Evolutionary conservation across 192 early-diverging fungal species (phyloP).

Genomic region (Coemansia sp.): DNA sequence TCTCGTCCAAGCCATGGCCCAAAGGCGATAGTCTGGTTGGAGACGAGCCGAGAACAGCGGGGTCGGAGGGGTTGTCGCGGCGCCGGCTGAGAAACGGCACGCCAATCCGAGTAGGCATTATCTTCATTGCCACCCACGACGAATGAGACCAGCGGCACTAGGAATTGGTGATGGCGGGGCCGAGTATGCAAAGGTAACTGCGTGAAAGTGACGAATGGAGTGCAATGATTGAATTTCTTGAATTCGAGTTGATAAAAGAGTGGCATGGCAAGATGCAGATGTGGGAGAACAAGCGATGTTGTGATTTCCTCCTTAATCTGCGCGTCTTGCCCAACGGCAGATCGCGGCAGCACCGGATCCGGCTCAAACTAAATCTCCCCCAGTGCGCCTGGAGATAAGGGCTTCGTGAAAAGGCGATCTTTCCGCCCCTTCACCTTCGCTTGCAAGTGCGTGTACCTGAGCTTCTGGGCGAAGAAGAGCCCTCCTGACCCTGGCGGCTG

Average conservation of each 20-base stretch:
- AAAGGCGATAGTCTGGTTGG: slow-evolving; percentile 5
- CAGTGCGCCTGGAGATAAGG: not conserved
- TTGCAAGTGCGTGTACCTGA: not conserved
- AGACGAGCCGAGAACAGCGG: not conserved
- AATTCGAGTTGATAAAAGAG: not conserved
- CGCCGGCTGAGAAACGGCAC: slow-evolving; percentile 32
- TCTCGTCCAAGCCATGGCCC: not conserved
- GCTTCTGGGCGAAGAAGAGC: not conserved
- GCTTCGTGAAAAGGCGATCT: not conserved
- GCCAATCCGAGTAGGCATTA: slow-evolving; percentile 30
- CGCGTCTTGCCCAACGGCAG: not conserved
- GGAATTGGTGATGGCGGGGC: not conserved
- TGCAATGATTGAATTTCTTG: not conserved
- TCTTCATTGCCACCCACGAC: slow-evolving; percentile 1
- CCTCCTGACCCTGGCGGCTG: not conserved
- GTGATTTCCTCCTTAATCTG: not conserved
- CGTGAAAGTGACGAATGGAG: not conserved
- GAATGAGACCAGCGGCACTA: not conserved
- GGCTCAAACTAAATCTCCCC: not conserved
- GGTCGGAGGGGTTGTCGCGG: slow-evolving; percentile 12
- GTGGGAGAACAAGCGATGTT: not conserved
- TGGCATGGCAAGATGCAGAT: not conserved
- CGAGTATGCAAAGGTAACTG: not conserved
- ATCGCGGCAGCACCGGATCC: not conserved
- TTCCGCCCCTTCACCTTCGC: not conserved